These are phyloP conservation scores for Backusella sp. DNA, from an alignment of 192 early-diverging fungal species.

Conservation along the genomic window DNA sequence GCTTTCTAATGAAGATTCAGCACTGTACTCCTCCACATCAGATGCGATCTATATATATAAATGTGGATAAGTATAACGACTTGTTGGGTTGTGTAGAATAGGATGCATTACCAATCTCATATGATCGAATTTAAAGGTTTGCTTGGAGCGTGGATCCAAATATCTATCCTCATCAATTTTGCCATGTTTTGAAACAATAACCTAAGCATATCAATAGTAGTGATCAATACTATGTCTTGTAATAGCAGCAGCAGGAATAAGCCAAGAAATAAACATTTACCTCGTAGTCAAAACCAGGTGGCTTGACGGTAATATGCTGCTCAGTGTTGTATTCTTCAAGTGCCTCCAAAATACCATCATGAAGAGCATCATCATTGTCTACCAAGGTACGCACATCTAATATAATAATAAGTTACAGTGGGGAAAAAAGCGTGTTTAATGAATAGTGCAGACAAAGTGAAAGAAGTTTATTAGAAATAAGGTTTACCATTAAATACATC, in stretches of 20 bases:
- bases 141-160: constrained; percentile 70
- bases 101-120: constrained; percentile 51
- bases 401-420: not conserved
- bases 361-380: constrained; percentile 72
- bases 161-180: constrained; percentile 65
- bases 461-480: too few relatives aligned
- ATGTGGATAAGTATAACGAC: not conserved
- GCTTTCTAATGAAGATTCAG: constrained; percentile 32
- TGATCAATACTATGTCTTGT: too few relatives aligned
- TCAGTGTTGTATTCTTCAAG: constrained; percentile 85
- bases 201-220: constrained; percentile 35
- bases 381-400: constrained; percentile 88
- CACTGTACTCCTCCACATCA: constrained; percentile 41
- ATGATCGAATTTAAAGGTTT: constrained; percentile 80
- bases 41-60: constrained; percentile 39
- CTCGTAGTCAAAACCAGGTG: constrained; percentile 62
- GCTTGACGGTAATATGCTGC: constrained; percentile 70
- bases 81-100: not conserved
- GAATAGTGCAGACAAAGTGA: not conserved
- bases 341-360: constrained; percentile 62
- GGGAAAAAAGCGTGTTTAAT: not conserved
- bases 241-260: too few relatives aligned
- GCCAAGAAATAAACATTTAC: constrained; percentile 15
- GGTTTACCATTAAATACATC: constrained; percentile 92
- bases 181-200: constrained; percentile 75